phyloP scores from a whole-genome alignment of 1,284 basidiomycete species.

The Ceratorhiza oryzae-sativae region DNA sequence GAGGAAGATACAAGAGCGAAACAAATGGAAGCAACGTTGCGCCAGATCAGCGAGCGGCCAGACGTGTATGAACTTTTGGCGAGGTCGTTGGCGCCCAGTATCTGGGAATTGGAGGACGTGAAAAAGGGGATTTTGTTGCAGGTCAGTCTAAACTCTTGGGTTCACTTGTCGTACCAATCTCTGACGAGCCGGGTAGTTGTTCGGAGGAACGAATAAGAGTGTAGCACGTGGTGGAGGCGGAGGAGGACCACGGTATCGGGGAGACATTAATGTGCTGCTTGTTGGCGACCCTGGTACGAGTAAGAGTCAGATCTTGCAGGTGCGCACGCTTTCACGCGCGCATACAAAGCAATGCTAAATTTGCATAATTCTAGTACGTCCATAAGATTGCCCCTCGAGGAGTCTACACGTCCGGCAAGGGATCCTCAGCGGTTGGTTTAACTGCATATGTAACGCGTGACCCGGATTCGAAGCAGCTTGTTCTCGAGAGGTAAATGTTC shows the following conservation, averaged over 20 bases:
- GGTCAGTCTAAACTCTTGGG: conserved; percentile 39
- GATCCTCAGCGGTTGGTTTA: conserved; percentile 96
- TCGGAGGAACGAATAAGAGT: conserved; percentile 97
- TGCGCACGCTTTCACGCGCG: conserved; percentile 51
- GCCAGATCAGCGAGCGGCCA: conserved; percentile 72
- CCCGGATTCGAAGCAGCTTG: conserved; percentile 97
- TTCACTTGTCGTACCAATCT: too few relatives aligned
- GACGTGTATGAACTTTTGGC: conserved; percentile 91
- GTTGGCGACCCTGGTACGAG: conserved; percentile 98
- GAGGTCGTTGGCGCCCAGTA: conserved; percentile 88
- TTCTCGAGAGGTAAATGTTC: conserved; percentile 79
- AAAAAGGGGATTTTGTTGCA: conserved; percentile 98
- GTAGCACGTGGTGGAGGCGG: conserved; percentile 92
- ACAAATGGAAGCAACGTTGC: conserved; percentile 65
- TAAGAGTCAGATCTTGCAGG: conserved; percentile 94
- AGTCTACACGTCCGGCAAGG: conserved; percentile 96
- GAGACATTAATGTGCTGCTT: conserved; percentile 96
- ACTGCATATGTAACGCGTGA: conserved; percentile 98
- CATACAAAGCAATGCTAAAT: neutral
- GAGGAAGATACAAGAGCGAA: conserved; percentile 55
- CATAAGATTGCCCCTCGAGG: conserved; percentile 98
- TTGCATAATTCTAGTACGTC: conserved; percentile 76
- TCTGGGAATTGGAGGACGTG: conserved; percentile 99
- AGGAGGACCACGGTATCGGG: conserved; percentile 94
- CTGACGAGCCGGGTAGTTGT: too few relatives aligned